phyloP scores from a whole-genome alignment of 179 eudicot genomes.

The Drosera spatulata region DNA sequence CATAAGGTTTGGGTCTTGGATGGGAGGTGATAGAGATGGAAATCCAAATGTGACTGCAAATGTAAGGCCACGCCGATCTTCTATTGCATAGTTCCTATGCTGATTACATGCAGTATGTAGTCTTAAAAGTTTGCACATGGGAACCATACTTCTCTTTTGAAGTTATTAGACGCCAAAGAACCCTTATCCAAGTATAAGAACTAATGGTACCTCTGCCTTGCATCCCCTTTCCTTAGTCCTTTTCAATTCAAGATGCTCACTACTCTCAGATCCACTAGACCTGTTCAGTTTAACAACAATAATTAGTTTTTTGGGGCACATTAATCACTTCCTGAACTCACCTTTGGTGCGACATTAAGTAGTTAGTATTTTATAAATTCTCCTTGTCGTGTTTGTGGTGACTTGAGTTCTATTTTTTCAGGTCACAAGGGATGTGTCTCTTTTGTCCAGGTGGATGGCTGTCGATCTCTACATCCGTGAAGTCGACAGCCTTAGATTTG shows the following conservation, averaged over 20 bases:
- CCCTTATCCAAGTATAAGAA: too few relatives aligned
- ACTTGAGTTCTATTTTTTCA: constrained; percentile 14
- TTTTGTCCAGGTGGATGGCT: constrained; percentile 95
- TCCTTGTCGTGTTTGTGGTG: neutral
- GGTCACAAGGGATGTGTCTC: constrained; percentile 84
- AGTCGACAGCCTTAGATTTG: constrained; percentile 83
- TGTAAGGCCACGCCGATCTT: constrained; percentile 27
- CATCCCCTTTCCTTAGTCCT: too few relatives aligned
- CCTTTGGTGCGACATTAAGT: too few relatives aligned
- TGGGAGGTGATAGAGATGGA: constrained; percentile 99
- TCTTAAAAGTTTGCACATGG: neutral
- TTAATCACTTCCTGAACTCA: too few relatives aligned
- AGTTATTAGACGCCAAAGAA: too few relatives aligned
- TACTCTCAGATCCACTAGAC: too few relatives aligned
- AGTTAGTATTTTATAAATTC: neutral
- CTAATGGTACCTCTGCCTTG: too few relatives aligned
- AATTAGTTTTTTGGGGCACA: too few relatives aligned
- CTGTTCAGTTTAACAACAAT: too few relatives aligned
- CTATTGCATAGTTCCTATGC: too few relatives aligned
- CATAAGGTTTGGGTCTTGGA: constrained; percentile 92
- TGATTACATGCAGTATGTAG: neutral
- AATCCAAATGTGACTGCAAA: constrained; percentile 94
- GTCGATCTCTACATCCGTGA: constrained; percentile 84
- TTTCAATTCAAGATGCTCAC: too few relatives aligned
- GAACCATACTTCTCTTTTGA: too few relatives aligned